These are phyloP conservation scores for Cladosporium colombiae DNA, from an alignment of 2,329 filamentous ascomycete genomes.

Conservation along the genomic window DNA sequence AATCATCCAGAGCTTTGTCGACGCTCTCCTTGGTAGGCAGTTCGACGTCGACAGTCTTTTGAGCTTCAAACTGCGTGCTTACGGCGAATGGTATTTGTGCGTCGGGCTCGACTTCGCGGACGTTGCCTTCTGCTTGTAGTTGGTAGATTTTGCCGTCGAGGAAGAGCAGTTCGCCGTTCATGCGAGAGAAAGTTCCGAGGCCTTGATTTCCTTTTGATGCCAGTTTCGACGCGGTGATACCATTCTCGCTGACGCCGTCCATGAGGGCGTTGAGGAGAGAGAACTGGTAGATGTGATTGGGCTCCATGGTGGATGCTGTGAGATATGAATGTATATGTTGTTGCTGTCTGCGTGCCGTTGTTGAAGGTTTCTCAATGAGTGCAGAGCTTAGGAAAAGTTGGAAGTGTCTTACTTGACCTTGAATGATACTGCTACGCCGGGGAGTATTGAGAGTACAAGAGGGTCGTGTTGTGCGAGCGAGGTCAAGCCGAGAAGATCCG, in stretches of 20 bases:
- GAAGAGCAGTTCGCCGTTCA: slow-evolving; percentile 49
- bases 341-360: not conserved
- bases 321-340: not conserved
- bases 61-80: slow-evolving; percentile 35
- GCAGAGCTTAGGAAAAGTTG: not conserved
- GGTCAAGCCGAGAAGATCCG: slow-evolving; percentile 16
- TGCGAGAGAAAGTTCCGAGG: slow-evolving; percentile 49
- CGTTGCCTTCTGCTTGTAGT: slow-evolving; percentile 41
- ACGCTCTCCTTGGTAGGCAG: slow-evolving; percentile 32
- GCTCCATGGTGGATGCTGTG: slow-evolving; percentile 29
- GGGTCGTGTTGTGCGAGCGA: slow-evolving; percentile 13
- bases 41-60: slow-evolving; percentile 30
- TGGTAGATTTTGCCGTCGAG: slow-evolving; percentile 46
- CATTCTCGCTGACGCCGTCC: slow-evolving; percentile 48
- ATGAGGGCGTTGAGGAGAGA: slow-evolving; percentile 48
- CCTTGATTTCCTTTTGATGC: slow-evolving; percentile 52
- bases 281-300: slow-evolving; percentile 48
- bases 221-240: slow-evolving; percentile 50
- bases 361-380: not conserved
- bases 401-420: slow-evolving; percentile 7
- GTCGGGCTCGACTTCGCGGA: slow-evolving; percentile 35
- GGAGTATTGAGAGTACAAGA: not conserved
- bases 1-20: slow-evolving; percentile 30
- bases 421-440: not conserved
- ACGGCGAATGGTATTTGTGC: slow-evolving; percentile 46